Evolutionary conservation across 306 rosid genomes (phyloP), one percentile per base, ranked within the genome.

Genomic region (Casuarina cunninghamiana): DNA sequence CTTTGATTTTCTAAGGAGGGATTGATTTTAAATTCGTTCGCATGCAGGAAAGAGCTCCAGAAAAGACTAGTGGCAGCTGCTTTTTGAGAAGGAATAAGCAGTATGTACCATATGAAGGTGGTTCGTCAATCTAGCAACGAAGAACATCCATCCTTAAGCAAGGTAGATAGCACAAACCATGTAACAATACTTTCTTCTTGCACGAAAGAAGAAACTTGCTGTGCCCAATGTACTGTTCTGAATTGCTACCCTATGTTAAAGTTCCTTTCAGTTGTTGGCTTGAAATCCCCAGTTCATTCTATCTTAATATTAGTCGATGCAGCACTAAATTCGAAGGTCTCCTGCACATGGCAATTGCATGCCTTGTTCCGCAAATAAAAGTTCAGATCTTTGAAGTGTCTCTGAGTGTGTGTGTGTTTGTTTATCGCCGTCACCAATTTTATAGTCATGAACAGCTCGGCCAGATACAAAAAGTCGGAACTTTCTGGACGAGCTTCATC

Each of bases 1-100:
- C 65, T 58, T 13, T 67, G 44, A 15, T 53, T 46, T 38, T 85
- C 32, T 26, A 48, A 75, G 26, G 39, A 50, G n/a, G 53, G 63
- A 50, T 75, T 50, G 5, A 15, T 37, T 17, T 9, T 26, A 26
- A 26, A 26, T 26, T 49, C 15, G 1, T 72, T 69, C 11, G 0
- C 63, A 46, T 46, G 53, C 90, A 91, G 98, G 81, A 77, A 80
- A 81, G 98, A 91, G 80, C 42, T 93, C 82, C 82, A 74, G 70
- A 91, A 95, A 77, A 88, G 98, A 77, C 69, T 89, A 7, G 81
- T 71, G 65, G 80, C 87, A 21, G 77, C 83, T 32, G 74, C 76
- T 2, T n/a, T 83, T 51, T 82, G 81, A 85, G 62, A 76, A 3
- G 12, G 51, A 48, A 10, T 15, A n/a, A 9, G 66, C 37, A 26